Evolutionary conservation across 169 alveolate species (phyloP), one percentile per base, ranked within the genome.

Genomic region (Prorocentrum cordatum): DNA sequence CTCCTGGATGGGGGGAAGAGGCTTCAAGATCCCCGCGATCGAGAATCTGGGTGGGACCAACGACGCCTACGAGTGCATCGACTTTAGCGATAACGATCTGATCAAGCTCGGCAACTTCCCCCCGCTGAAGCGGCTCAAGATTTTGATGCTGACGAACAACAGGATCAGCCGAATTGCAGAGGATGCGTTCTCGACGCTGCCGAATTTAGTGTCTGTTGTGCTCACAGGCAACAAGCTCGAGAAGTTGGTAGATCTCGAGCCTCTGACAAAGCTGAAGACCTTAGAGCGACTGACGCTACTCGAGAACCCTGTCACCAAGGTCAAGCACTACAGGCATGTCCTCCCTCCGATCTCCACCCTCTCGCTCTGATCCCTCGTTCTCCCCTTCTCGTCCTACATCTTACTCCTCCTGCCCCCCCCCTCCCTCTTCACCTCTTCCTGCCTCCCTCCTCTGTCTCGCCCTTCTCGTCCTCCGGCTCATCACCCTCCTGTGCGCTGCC

Each of bases 191-290:
- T 67, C 61, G 22, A 77, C 90, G 54, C 27, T 80, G 27, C 90
- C 90, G 35, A 68, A 80, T 38, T 26, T 80, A 18, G 90, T 80
- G 58, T 45, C 71, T 68, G 38, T 80, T 9, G 90, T 80, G 47
- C 90, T 80, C 31, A 80, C 90, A 80, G 88, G 88, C 88, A 77
- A 77, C 73, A 77, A 77, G 73, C 64, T 77, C 38, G 88, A 77
- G 88, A 77, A 77, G 88, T 62, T 77, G 2, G 88, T 77, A 0
- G 88, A 77, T 45, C n/a, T 77, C 64, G 88, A 77, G 47, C 88
- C 88, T 22, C 24, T 77, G 50, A 54, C 73, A 36, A 42, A 54
- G 88, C 75, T 77, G 61, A 62, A 32, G 62, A 77, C 38, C 62
- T 62, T 77, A 31, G 88, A 77, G 88, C 88, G 88, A 4, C 68